These are phyloP conservation scores for Nadsonia fulvescens DNA, from an alignment of 805 yeast species.

Conservation along the genomic window DNA sequence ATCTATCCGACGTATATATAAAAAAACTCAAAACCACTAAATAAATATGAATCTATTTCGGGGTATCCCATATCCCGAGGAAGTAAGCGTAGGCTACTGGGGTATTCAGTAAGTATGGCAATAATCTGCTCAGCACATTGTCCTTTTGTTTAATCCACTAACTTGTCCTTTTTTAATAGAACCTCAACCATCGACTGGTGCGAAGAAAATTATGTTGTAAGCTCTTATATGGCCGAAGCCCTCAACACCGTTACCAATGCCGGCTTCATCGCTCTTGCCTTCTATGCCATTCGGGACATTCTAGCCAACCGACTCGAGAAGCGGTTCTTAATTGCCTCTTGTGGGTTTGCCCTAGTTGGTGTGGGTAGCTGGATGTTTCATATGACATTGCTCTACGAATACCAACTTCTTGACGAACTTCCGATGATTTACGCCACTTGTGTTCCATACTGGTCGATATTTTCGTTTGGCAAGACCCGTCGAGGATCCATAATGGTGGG, in stretches of 20 bases:
- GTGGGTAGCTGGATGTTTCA: constrained; percentile 91
- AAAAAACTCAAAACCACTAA: too few species aligned
- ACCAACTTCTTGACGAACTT: constrained; percentile 81
- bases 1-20: too few species aligned
- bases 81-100: constrained; percentile 5
- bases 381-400: constrained; percentile 83
- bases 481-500: constrained; percentile 28
- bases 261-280: constrained; percentile 35
- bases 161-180: too few species aligned
- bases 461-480: constrained; percentile 34
- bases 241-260: constrained; percentile 71
- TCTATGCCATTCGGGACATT: constrained; percentile 47
- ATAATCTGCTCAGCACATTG: too few species aligned
- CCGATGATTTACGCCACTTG: constrained; percentile 98
- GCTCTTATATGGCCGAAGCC: constrained; percentile 76
- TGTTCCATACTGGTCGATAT: constrained; percentile 76
- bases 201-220: constrained; percentile 86
- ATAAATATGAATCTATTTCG: too few species aligned
- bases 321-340: constrained; percentile 50
- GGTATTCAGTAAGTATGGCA: too few species aligned
- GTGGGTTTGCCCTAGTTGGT: constrained; percentile 81
- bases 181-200: constrained; percentile 99
- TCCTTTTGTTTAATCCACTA: too few species aligned
- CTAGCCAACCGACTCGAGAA: constrained; percentile 41
- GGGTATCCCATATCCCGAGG: constrained; percentile 3